phyloP scores from a whole-genome alignment of 2,329 filamentous ascomycete species.

The Beauveria sp. region DNA sequence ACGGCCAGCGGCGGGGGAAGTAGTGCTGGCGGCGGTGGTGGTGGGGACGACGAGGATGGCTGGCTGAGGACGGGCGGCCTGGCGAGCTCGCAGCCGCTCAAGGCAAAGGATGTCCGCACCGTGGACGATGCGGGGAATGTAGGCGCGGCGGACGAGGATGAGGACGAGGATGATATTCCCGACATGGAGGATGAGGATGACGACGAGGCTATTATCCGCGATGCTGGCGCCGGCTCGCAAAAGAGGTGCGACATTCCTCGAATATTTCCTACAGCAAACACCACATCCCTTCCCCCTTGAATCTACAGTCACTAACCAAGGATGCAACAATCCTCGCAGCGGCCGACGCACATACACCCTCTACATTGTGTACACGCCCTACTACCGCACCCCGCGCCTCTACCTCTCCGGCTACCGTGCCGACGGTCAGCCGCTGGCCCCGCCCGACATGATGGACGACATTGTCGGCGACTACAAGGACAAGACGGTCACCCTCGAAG shows the following conservation, averaged over 20 bases:
- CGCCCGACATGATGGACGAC: conserved; percentile 89
- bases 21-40: conserved; percentile 32
- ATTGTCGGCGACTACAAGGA: conserved; percentile 96
- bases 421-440: conserved; percentile 71
- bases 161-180: conserved; percentile 77
- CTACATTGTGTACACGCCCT: conserved; percentile 96
- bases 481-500: conserved; percentile 96
- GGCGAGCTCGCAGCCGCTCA: conserved; percentile 65
- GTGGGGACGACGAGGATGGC: conserved; percentile 67
- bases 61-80: conserved; percentile 86
- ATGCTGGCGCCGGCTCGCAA: conserved; percentile 45
- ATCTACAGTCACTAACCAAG: too few species aligned
- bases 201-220: conserved; percentile 90
- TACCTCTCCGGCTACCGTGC: conserved; percentile 88
- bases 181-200: conserved; percentile 99
- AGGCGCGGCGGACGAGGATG: conserved; percentile 57
- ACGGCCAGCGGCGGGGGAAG: conserved; percentile 25
- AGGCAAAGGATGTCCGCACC: conserved; percentile 74
- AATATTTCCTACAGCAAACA: background rate
- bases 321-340: conserved; percentile 33
- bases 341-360: conserved; percentile 90
- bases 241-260: conserved; percentile 32
- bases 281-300: too few species aligned
- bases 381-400: conserved; percentile 90
- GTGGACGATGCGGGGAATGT: conserved; percentile 85